A percentile compares a stretch with the other conserved stretches of the same genome.
Conservation (phyloP, 345 rosid species). For the Limnanthes douglasii region DNA sequence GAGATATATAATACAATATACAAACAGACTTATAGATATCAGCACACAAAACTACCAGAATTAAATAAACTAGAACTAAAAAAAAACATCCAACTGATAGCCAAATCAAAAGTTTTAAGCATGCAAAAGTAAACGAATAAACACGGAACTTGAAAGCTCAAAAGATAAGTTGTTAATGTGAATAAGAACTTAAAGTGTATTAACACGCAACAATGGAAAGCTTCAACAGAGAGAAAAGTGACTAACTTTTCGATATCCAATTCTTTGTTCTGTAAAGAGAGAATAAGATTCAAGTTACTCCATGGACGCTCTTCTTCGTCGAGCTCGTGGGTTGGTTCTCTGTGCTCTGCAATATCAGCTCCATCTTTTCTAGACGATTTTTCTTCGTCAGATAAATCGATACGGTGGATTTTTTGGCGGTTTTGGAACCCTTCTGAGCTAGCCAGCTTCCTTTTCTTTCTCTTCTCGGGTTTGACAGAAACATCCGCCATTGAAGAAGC, state of each 20-base stretch:
- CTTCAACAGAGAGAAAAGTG: slow-evolving; percentile 3
- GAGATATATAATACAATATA: neutral
- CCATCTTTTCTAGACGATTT: no score
- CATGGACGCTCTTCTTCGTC: slow-evolving; percentile 44
- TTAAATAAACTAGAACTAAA: no score
- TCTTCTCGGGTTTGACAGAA: no score
- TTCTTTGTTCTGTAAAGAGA: slow-evolving; percentile 30
- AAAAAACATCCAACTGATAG: no score
- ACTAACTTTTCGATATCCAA: slow-evolving; percentile 42
- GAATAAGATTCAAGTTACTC: slow-evolving; percentile 62
- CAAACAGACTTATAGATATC: neutral
- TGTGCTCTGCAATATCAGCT: no score
- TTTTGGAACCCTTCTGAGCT: no score
- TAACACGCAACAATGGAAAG: slow-evolving; percentile 1
- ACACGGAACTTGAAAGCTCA: neutral
- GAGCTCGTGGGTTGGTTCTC: no score
- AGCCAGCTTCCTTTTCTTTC: no score
- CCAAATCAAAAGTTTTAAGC: no score
- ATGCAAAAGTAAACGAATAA: neutral
- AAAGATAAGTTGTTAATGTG: slow-evolving; percentile 4
- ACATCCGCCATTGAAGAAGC: no score
- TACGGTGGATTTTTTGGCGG: no score
- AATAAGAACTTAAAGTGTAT: neutral
- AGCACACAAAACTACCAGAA: neutral
- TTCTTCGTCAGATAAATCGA: no score